Evolutionary conservation across 2,329 filamentous ascomycete species (phyloP).

Genomic region (Zasmidium citrigriseum): DNA sequence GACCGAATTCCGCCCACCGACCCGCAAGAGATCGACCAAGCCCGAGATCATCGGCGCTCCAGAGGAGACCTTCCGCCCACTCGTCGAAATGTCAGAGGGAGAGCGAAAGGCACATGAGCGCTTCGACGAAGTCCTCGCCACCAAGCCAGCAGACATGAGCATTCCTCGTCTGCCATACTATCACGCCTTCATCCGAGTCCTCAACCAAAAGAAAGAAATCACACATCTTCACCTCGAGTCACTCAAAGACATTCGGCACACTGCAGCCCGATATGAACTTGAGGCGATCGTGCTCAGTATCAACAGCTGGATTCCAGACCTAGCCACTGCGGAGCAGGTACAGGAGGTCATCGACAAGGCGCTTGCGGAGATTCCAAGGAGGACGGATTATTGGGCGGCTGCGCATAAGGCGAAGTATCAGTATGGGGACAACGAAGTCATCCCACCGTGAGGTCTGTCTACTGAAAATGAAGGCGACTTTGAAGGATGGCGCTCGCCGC

Average conservation of each 20-base stretch:
- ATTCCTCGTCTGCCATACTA: not conserved
- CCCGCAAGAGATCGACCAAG: not conserved
- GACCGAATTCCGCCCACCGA: not conserved
- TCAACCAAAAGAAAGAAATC: not conserved
- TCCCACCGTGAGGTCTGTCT: too few species aligned
- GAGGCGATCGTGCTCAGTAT: not conserved
- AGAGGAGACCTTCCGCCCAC: not conserved
- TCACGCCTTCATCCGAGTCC: not conserved
- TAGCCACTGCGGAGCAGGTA: not conserved
- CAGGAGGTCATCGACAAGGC: not conserved
- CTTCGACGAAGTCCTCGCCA: not conserved
- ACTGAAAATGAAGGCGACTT: too few species aligned
- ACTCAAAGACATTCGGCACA: not conserved
- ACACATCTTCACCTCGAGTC: not conserved
- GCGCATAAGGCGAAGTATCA: too few species aligned
- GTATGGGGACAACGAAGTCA: not conserved
- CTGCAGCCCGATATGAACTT: not conserved
- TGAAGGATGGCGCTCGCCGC: too few species aligned
- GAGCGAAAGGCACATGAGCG: not conserved
- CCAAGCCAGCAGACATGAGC: not conserved
- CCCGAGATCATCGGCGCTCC: not conserved
- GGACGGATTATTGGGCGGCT: too few species aligned
- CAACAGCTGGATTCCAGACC: not conserved
- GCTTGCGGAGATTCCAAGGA: not conserved
- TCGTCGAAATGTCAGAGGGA: not conserved